Evolutionary conservation across 495 filamentous ascomycete species (phyloP).

Genomic region (Penicillium maclennaniae): DNA sequence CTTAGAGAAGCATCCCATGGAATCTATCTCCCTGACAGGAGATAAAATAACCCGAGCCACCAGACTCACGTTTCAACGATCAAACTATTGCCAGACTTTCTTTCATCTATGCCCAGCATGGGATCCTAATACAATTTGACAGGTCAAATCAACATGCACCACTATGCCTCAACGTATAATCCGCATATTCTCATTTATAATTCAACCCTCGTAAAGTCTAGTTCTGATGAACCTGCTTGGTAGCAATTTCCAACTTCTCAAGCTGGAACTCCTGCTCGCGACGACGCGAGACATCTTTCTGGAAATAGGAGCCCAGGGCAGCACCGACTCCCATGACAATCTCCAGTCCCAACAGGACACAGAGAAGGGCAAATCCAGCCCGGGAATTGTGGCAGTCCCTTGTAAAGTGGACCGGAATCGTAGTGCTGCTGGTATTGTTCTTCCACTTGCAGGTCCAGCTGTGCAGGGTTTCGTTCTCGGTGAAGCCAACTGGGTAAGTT

Average conservation of each 20-base stretch:
- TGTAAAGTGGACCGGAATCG: slow-evolving; percentile 35
- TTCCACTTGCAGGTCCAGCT: slow-evolving; percentile 55
- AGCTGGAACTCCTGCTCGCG: slow-evolving; percentile 26
- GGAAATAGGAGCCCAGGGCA: slow-evolving; percentile 39
- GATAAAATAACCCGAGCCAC: not conserved
- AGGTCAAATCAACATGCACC: not conserved
- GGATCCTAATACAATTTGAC: not conserved
- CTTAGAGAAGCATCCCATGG: too few relatives aligned
- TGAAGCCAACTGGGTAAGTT: slow-evolving; percentile 34
- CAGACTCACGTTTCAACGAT: not conserved
- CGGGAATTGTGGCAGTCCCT: slow-evolving; percentile 41
- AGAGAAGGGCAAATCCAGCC: slow-evolving; percentile 40
- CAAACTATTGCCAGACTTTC: not conserved
- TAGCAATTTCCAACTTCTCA: slow-evolving; percentile 31
- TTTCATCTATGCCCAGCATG: not conserved
- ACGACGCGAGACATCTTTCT: slow-evolving; percentile 33
- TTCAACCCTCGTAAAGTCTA: not conserved
- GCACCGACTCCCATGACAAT: slow-evolving; percentile 39
- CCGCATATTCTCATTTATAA: not conserved
- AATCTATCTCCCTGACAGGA: not conserved
- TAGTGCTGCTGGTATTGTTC: slow-evolving; percentile 2
- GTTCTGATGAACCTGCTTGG: slow-evolving; percentile 21
- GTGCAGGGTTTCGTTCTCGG: slow-evolving; percentile 41
- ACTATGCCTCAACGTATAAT: not conserved
- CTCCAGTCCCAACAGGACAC: slow-evolving; percentile 42